phyloP scores from a whole-genome alignment of 2,329 filamentous ascomycete species.

The Decorospora gaudefroyi region DNA sequence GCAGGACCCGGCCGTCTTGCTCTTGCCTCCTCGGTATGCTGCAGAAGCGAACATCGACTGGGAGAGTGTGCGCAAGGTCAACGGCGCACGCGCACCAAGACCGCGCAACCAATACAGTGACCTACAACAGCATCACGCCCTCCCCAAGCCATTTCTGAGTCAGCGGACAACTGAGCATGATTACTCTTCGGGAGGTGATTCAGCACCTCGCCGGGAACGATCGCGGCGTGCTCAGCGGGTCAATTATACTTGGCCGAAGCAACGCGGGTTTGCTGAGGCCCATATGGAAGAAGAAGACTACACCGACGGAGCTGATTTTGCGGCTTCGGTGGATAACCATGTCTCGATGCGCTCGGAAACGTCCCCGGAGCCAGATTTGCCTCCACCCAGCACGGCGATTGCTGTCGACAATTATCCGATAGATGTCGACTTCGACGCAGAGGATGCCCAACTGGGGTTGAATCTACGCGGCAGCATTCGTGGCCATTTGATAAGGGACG shows the following conservation, averaged over 20 bases:
- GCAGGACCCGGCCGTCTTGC: slow-evolving; percentile 28
- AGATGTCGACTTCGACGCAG: slow-evolving; percentile 21
- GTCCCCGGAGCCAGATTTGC: slow-evolving; percentile 15
- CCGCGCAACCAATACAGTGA: background rate
- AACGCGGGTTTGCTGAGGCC: background rate
- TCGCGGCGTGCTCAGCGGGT: slow-evolving; percentile 30
- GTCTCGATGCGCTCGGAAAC: slow-evolving; percentile 15
- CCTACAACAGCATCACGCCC: background rate
- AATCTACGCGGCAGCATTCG: background rate
- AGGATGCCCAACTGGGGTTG: slow-evolving; percentile 31
- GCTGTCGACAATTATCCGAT: slow-evolving; percentile 26
- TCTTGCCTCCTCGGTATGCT: slow-evolving; percentile 33
- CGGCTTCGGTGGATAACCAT: background rate
- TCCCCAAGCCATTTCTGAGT: background rate
- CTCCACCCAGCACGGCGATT: slow-evolving; percentile 17
- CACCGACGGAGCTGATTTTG: slow-evolving; percentile 8
- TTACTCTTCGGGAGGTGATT: slow-evolving; percentile 29
- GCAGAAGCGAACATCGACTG: slow-evolving; percentile 34
- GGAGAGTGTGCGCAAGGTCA: slow-evolving; percentile 19
- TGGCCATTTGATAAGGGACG: background rate
- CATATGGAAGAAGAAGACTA: slow-evolving; percentile 3
- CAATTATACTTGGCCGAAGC: slow-evolving; percentile 37
- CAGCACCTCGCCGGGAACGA: slow-evolving; percentile 19
- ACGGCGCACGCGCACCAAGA: slow-evolving; percentile 4
- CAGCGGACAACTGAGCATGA: slow-evolving; percentile 15